Evolutionary conservation across 352 stramenopile genomes (phyloP).

Genomic region (Phytophthora hibernalis): DNA sequence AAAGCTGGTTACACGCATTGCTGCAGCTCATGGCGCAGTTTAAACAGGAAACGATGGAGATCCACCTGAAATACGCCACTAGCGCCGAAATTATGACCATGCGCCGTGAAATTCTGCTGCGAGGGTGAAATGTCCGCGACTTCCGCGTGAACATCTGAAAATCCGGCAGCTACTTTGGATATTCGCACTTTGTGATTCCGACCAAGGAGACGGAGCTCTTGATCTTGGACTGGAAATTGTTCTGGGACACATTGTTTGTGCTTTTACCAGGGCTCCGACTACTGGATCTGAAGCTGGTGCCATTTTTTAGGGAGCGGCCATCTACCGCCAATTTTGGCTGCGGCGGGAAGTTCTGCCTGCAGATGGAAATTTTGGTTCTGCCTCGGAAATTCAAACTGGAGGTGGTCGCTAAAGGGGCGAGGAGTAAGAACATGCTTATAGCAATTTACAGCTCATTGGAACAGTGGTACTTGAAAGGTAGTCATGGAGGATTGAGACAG

Average conservation of each 20-base stretch:
- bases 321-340: constrained; percentile 17
- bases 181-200: not conserved
- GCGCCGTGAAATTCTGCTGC: not conserved
- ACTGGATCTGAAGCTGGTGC: constrained; percentile 27
- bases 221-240: constrained; percentile 19
- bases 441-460: constrained; percentile 22
- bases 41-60: not conserved
- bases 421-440: constrained; percentile 10
- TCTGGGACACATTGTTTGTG: constrained; percentile 13
- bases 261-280: constrained; percentile 11
- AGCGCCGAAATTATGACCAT: not conserved
- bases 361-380: constrained; percentile 31
- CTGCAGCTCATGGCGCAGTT: not conserved
- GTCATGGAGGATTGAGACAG: constrained; percentile 24
- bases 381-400: not conserved
- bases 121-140: not conserved
- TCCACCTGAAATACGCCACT: not conserved
- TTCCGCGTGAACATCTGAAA: not conserved
- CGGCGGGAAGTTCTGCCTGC: constrained; percentile 20
- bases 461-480: constrained; percentile 21
- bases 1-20: not conserved
- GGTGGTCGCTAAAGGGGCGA: not conserved
- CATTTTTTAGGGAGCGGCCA: constrained; percentile 24
- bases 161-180: not conserved
- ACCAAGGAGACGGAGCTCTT: not conserved